Conservation (phyloP, 2,329 filamentous ascomycete species). For the Fusarium sarcochroum region DNA sequence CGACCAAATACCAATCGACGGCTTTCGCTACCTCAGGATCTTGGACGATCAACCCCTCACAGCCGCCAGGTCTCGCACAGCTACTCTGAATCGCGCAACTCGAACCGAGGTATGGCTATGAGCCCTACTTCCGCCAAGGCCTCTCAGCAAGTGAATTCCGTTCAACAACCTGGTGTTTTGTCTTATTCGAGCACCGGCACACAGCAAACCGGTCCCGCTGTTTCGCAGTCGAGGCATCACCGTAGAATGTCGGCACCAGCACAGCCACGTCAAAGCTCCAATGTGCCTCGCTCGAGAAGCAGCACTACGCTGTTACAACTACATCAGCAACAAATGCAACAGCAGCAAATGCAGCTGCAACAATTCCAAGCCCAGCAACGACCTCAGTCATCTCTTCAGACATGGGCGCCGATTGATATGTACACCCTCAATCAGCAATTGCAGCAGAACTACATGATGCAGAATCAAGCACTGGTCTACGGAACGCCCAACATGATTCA, state of each 20-base stretch:
- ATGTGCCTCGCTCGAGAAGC: constrained; percentile 32
- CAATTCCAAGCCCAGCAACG: constrained; percentile 18
- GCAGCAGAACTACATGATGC: constrained; percentile 41
- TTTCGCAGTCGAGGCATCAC: constrained; percentile 32
- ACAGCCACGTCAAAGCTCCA: constrained; percentile 19
- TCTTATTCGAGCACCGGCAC: constrained; percentile 39
- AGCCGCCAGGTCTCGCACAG: constrained; percentile 28
- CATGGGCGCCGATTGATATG: constrained; percentile 38
- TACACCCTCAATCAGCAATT: constrained; percentile 39
- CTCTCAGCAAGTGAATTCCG: constrained; percentile 17
- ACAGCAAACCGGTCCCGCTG: constrained; percentile 19
- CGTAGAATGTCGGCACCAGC: constrained; percentile 41
- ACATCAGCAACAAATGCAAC: constrained; percentile 30
- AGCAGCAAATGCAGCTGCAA: constrained; percentile 32
- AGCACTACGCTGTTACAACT: constrained; percentile 28
- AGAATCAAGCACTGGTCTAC: constrained; percentile 38
- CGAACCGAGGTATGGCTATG: constrained; percentile 25
- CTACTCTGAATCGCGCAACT: constrained; percentile 30
- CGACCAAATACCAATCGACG: constrained; percentile 24
- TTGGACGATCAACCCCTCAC: constrained; percentile 34
- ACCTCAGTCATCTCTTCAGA: constrained; percentile 30
- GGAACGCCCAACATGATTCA: constrained; percentile 38
- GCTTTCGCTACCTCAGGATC: constrained; percentile 40
- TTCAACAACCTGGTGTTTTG: constrained; percentile 29
- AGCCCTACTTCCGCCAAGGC: constrained; percentile 9